Evolutionary conservation across 2,329 filamentous ascomycete species (phyloP), one percentile per base, ranked within the genome.

Genomic region (Didymella lethalis): DNA sequence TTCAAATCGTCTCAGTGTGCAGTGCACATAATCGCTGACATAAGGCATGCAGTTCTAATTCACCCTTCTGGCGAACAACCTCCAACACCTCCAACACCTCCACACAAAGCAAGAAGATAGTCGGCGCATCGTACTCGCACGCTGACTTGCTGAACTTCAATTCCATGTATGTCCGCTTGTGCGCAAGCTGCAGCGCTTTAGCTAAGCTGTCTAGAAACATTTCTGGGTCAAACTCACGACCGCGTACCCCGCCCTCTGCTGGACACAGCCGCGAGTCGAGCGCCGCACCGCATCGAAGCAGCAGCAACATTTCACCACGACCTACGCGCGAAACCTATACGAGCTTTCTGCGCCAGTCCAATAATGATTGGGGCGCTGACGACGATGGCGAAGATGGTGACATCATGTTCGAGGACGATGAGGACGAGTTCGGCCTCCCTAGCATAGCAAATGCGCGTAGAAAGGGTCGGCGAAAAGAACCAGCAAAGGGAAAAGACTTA

Each of bases 51-150:
- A 96, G 93, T 77, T 90, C 91, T 68, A 84, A 87, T 64, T 95
- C 94, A 67, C 92, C 94, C 5, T 98, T 99, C 80, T 98, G 94
- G 94, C 84, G 86, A 59, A 82, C 82, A 56, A 81, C 84, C 45
- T 79, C 83, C 79, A 80, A 75, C 64, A 75, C 77, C 50, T 58
- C 72, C 10, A 56, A 28, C 48, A 45, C 67, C 20, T 64, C 71
- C 10, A 74, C 73, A 79, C 83, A 84, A 48, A 85, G 77, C 81
- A 86, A 79, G 71, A 86, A 94, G 62, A 91, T 99, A 34, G 90
- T 98, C 59, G 95, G 95, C 67, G 95, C 95, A 56, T 90, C 93
- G 45, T 99, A 99, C 76, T 98, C 95, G 14, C 95, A 99, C 78
- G 92, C 94, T 28, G 93, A 98, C 79, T 92, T 97, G 74, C 84